These are phyloP conservation scores for Symbiodinium pilosum DNA, from an alignment of 73 alveolate genomes.

Conservation along the genomic window DNA sequence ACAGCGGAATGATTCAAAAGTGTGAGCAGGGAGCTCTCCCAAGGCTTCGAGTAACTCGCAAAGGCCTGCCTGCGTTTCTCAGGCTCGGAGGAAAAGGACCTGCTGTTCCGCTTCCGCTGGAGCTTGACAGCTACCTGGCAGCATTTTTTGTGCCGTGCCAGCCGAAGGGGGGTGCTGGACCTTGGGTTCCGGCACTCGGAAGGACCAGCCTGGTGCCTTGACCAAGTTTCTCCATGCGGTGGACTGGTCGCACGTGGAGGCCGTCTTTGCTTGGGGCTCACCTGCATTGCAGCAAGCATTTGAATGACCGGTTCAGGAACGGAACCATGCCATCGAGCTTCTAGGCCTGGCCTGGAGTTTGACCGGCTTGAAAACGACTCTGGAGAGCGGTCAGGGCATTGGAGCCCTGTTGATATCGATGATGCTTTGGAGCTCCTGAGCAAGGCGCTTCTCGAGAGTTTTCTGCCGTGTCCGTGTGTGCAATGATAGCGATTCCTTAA, in stretches of 20 bases:
- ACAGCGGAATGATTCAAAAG: no score
- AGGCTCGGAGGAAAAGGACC: slow-evolving; percentile 85
- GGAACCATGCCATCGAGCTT: slow-evolving; percentile 85
- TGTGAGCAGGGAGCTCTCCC: no score
- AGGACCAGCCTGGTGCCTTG: slow-evolving; percentile 91
- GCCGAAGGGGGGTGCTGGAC: background rate
- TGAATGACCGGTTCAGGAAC: slow-evolving; percentile 19
- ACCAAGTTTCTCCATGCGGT: slow-evolving; percentile 91
- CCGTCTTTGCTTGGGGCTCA: background rate
- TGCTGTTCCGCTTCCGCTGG: slow-evolving; percentile 93
- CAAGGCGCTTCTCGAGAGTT: slow-evolving; percentile 18
- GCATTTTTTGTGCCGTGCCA: background rate
- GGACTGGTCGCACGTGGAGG: slow-evolving; percentile 91
- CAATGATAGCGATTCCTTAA: no score
- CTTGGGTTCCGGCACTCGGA: background rate
- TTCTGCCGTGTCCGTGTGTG: background rate
- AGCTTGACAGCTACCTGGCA: slow-evolving; percentile 65
- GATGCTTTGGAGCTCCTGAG: slow-evolving; percentile 92
- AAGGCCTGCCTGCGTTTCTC: no score
- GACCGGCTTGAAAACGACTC: background rate
- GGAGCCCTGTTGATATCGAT: slow-evolving; percentile 86
- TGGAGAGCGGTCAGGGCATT: background rate
- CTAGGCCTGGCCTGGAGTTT: background rate
- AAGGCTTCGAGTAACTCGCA: no score
- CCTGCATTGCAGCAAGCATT: background rate